phyloP scores from a whole-genome alignment of 306 rosid genomes.

The Rosa rugosa region DNA sequence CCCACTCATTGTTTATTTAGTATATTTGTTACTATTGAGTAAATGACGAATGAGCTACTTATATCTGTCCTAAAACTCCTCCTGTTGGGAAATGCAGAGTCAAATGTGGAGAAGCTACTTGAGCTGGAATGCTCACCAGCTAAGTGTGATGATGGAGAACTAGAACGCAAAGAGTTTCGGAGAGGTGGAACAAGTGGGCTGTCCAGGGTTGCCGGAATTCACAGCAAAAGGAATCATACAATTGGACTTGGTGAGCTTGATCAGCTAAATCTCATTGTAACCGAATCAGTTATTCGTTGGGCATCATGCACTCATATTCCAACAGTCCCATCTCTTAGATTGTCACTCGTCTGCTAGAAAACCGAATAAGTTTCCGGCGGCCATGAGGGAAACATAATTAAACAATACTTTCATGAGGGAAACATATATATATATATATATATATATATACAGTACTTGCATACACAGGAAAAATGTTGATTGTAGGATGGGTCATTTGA shows the following conservation, averaged over 20 bases:
- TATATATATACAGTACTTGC: background rate
- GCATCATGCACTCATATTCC: slow-evolving; percentile 50
- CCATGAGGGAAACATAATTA: background rate
- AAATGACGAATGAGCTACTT: background rate
- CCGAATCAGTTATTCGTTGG: slow-evolving; percentile 43
- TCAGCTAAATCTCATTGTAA: slow-evolving; percentile 37
- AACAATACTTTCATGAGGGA: background rate
- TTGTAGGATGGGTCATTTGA: slow-evolving; percentile 4
- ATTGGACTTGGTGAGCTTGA: slow-evolving; percentile 44
- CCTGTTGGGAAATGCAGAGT: slow-evolving; percentile 26
- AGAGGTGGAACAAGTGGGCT: slow-evolving; percentile 30
- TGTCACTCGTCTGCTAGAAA: slow-evolving; percentile 43
- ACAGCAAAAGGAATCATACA: slow-evolving; percentile 40
- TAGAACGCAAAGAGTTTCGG: slow-evolving; percentile 30
- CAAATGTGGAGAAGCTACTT: slow-evolving; percentile 28
- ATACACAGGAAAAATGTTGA: background rate
- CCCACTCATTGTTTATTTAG: background rate
- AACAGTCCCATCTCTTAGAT: slow-evolving; percentile 37
- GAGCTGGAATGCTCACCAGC: slow-evolving; percentile 17
- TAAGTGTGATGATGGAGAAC: slow-evolving; percentile 29
- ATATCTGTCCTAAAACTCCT: background rate
- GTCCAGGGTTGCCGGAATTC: slow-evolving; percentile 34
- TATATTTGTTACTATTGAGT: background rate
- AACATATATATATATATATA: background rate
- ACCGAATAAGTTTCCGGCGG: background rate